Evolutionary conservation across 352 stramenopile genomes (phyloP), one percentile per base, ranked within the genome.

Genomic region (Pythium vanterpoolii): DNA sequence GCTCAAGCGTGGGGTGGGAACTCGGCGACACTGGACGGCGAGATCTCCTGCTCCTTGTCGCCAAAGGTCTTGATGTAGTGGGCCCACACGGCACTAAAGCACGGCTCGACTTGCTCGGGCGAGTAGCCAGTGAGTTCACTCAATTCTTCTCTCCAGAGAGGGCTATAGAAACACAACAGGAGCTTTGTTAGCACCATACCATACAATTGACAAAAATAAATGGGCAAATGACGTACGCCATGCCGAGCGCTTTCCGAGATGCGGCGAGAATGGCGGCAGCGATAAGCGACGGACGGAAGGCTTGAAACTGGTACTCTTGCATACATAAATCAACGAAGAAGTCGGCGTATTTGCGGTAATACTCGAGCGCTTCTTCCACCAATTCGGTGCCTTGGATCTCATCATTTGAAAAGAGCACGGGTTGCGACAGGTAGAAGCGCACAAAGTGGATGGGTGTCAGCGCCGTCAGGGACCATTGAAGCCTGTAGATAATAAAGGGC

Each of bases 261-360:
- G 79, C 83, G 4, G 86, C 83, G 38, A 96, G 62, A 56, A 92
- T 92, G 34, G 72, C 74, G 1, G 86, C 82, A 5, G 86, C 86
- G 16, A 93, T 69, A 13, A 96, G 71, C 0, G 86, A 96, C 28
- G 86, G 86, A 3, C 83, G 81, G 57, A 88, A 96, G 16, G 87
- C 81, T 45, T 92, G 83, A 45, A 96, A 82, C 51, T 79, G 68
- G 65, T 94, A 92, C 60, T 94, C 86, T 79, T 91, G 81, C 24
- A 95, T 63, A 43, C 81, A 88, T n/a, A 95, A 70, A 46, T 95
- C 83, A 33, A 88, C 78, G 24, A 95, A 89, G 56, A 93, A 93
- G 53, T 93, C 86, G 61, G 83, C 79, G 68, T 93, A 93, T 47
- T 93, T 93, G 69, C 72, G 71, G 61, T 89, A 91, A 55, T 93